Percentiles rank a stretch among this genome's conserved stretches.
Conservation (phyloP, 228 moss, liverwort and hornwort species). For the Sphagnum fallax region DNA sequence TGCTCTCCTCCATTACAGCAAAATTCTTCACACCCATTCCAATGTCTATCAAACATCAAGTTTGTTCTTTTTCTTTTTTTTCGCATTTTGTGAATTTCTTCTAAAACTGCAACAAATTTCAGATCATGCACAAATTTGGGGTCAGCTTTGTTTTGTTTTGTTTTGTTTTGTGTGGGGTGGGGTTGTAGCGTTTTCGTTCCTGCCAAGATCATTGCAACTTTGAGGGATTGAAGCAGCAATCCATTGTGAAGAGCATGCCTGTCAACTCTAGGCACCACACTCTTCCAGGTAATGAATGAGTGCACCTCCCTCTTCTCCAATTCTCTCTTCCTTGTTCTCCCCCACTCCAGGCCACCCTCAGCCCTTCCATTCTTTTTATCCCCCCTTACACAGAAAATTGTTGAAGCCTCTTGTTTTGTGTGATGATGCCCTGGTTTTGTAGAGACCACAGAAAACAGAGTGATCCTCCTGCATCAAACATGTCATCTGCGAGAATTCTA, state of each 20-base stretch:
- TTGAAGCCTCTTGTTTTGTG: not conserved
- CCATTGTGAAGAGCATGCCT: slow-evolving; percentile 35
- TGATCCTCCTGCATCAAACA: not conserved
- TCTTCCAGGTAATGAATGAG: slow-evolving; percentile 36
- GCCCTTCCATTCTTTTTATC: not conserved
- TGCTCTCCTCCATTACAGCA: not conserved
- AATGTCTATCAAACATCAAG: too few relatives aligned
- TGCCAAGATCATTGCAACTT: slow-evolving; percentile 40
- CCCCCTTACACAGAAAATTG: not conserved
- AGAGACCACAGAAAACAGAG: not conserved
- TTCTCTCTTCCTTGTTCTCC: slow-evolving; percentile 19
- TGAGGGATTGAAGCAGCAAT: slow-evolving; percentile 46
- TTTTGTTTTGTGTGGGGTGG: slow-evolving; percentile 9
- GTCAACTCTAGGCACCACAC: slow-evolving; percentile 30
- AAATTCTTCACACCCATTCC: too few relatives aligned
- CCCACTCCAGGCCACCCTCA: not conserved
- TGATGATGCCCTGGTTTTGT: not conserved
- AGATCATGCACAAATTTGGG: too few relatives aligned
- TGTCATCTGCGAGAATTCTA: too few relatives aligned
- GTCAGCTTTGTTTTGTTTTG: slow-evolving; percentile 7
- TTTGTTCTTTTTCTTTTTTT: not conserved
- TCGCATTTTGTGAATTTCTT: not conserved
- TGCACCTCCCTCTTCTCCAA: slow-evolving; percentile 43
- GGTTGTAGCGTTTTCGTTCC: slow-evolving; percentile 28
- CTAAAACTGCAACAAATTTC: too few relatives aligned